These are phyloP conservation scores for Mycena olivaceomarginata DNA, from an alignment of 768 basidiomycete species.

Conservation along the genomic window DNA sequence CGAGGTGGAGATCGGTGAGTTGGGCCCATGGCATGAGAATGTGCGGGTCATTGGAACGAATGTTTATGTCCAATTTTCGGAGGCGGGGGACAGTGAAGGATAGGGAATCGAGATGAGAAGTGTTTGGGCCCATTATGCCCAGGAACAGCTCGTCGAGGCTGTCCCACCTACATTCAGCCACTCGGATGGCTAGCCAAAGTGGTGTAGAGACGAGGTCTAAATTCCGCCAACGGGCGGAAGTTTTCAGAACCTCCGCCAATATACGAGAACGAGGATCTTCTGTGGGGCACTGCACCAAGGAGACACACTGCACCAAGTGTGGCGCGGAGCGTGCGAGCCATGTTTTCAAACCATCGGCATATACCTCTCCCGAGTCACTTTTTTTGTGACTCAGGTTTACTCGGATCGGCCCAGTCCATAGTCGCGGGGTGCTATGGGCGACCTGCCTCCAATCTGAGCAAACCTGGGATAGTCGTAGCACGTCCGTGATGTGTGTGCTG, in stretches of 20 bases:
- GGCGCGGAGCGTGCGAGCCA: constrained; percentile 10
- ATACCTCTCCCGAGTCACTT: not conserved
- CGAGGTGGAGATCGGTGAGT: not conserved
- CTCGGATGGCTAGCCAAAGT: not conserved
- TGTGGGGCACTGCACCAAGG: not conserved
- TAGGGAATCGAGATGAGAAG: too few relatives aligned
- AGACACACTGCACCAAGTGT: not conserved
- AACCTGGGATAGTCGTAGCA: constrained; percentile 8
- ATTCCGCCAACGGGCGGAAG: not conserved
- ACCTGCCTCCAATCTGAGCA: constrained; percentile 15
- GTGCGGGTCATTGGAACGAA: not conserved
- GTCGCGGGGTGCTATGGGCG: constrained; percentile 9
- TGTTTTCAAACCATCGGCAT: not conserved
- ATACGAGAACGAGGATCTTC: not conserved
- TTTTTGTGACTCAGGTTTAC: not conserved
- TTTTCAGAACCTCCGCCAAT: not conserved
- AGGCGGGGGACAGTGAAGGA: not conserved
- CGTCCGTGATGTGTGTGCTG: not conserved
- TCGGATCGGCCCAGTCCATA: not conserved
- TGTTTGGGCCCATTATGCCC: not conserved
- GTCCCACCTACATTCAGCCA: not conserved
- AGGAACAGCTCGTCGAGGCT: not conserved
- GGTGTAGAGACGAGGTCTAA: not conserved
- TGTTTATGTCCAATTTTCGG: not conserved
- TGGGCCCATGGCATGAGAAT: not conserved